These are phyloP conservation scores for Hanseniaspora mollemarum DNA, from an alignment of 805 yeast genomes.

Conservation along the genomic window DNA sequence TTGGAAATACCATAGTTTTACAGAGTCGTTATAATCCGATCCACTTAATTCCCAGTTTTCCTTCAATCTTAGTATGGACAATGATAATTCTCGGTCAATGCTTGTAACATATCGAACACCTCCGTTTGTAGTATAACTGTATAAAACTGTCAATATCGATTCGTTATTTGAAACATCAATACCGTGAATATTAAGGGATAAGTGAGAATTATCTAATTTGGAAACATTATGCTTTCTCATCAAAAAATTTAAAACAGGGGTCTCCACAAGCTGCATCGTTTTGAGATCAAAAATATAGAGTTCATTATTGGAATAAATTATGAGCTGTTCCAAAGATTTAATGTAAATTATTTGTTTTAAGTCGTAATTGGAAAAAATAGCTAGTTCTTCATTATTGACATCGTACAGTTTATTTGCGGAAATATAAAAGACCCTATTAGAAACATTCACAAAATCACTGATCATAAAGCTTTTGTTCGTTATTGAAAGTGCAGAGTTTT, in stretches of 20 bases:
- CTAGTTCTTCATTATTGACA: slow-evolving; percentile 20
- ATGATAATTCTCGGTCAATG: slow-evolving; percentile 23
- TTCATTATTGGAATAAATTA: slow-evolving; percentile 26
- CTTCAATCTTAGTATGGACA: slow-evolving; percentile 25
- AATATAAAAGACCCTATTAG: slow-evolving; percentile 1
- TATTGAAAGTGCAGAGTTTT: not conserved
- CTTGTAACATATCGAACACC: slow-evolving; percentile 26
- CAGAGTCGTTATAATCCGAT: slow-evolving; percentile 21
- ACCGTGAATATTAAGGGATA: slow-evolving; percentile 24
- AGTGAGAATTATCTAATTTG: slow-evolving; percentile 22
- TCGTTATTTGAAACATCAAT: slow-evolving; percentile 26
- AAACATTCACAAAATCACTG: slow-evolving; percentile 2
- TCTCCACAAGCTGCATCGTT: slow-evolving; percentile 17
- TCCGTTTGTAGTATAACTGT: slow-evolving; percentile 23
- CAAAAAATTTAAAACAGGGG: slow-evolving; percentile 5
- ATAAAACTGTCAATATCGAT: slow-evolving; percentile 24
- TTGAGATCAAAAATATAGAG: slow-evolving; percentile 22
- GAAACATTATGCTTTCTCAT: slow-evolving; percentile 1
- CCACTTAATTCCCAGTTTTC: slow-evolving; percentile 23
- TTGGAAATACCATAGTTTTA: slow-evolving; percentile 30
- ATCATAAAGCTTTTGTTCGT: slow-evolving; percentile 1
- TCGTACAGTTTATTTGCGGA: slow-evolving; percentile 5
- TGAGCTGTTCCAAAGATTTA: slow-evolving; percentile 24
- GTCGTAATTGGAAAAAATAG: slow-evolving; percentile 18
- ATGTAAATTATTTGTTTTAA: slow-evolving; percentile 16